Percentiles rank a stretch among this genome's conserved stretches.
Conservation (phyloP, 2,329 filamentous ascomycete species). For the Gaeumannomyces tritici region DNA sequence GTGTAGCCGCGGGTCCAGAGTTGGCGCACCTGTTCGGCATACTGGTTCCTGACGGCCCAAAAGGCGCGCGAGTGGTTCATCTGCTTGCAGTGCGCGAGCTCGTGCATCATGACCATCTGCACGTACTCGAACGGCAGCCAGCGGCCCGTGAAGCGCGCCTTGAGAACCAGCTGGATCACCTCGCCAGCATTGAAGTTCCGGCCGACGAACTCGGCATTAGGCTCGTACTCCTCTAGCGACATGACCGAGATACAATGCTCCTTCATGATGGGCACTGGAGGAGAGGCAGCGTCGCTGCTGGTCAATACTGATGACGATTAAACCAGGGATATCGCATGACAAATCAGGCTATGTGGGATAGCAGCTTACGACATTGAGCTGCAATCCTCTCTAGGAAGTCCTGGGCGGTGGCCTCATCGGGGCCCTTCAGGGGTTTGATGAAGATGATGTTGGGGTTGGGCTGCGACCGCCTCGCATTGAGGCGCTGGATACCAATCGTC, state of each 20-base stretch:
- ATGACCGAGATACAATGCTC: slow-evolving; percentile 54
- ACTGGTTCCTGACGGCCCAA: slow-evolving; percentile 69
- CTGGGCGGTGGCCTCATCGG: slow-evolving; percentile 51
- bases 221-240: slow-evolving; percentile 70
- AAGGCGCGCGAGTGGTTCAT: slow-evolving; percentile 84
- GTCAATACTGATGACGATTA: not conserved
- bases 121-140: slow-evolving; percentile 81
- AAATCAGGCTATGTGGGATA: not conserved
- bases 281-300: not conserved
- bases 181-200: slow-evolving; percentile 89
- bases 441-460: slow-evolving; percentile 76
- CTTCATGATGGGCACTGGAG: slow-evolving; percentile 57
- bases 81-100: slow-evolving; percentile 79
- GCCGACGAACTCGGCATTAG: slow-evolving; percentile 74
- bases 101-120: slow-evolving; percentile 94
- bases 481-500: slow-evolving; percentile 68
- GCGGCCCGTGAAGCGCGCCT: slow-evolving; percentile 48
- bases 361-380: slow-evolving; percentile 57
- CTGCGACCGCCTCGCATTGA: slow-evolving; percentile 65
- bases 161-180: slow-evolving; percentile 75
- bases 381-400: slow-evolving; percentile 69
- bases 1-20: slow-evolving; percentile 65
- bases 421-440: slow-evolving; percentile 67
- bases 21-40: slow-evolving; percentile 58
- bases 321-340: not conserved